Evolutionary conservation across 345 rosid species (phyloP), one percentile per base, ranked within the genome.

Genomic region (Eutrema yunnanense): DNA sequence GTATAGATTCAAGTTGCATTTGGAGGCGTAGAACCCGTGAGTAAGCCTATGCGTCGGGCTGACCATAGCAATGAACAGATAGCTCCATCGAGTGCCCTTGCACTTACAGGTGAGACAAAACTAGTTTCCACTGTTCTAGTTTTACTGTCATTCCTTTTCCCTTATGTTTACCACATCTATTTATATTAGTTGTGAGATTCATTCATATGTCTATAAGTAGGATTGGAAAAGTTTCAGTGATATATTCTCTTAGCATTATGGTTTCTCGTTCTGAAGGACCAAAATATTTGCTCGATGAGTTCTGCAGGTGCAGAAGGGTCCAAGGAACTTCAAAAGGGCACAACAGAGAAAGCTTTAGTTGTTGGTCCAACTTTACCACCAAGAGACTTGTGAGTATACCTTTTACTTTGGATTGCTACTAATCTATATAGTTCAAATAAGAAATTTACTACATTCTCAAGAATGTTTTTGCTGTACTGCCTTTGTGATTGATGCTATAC

Each of bases 341-440:
- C 83, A 61, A 68, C 79, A 78, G 92, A 83, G 63, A 89, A 81
- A 80, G 87, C 90, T 61, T 76, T 89, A 66, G 81, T 80, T 72
- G 85, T 86, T 81, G 97, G 92, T 73, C 96, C 92, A 67, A 81
- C 90, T 74, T 30, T 83, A 63, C 92, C 81, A 42, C 72, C 82
- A 32, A 86, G 81, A 70, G 81, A 78, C 60, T 65, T 30, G 91
- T 87, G 72, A 82, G 92, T 83, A 14, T 49, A 62, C 47, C 30
- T 67, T 58, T 19, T 32, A 38, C 46, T 50, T 58, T 67, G 72
- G 59, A 54, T 32, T 49, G 2, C 30, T 33, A 22, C n/a, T 52
- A 22, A 9, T 74, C 32, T 7, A 1, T 40, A 26, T 16, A 29
- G 11, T 19, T 29, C 19, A 26, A 27, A 32, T 42, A 43, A 2